Evolutionary conservation across 345 rosid genomes (phyloP).

Genomic region (Lenwebbia sp.): DNA sequence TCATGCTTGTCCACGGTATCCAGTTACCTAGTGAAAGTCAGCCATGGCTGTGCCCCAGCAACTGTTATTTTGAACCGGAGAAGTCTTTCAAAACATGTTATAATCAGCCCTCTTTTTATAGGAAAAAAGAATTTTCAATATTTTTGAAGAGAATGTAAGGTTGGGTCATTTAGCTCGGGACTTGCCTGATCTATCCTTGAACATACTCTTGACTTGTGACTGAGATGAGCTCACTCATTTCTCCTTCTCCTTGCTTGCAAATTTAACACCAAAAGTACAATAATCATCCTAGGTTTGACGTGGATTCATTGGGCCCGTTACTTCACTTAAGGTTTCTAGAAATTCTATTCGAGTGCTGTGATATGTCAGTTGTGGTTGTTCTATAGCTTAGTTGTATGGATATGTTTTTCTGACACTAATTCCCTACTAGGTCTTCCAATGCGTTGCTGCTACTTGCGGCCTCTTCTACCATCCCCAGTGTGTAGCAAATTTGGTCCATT

Average conservation of each 20-base stretch:
- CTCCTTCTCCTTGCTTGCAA: background rate
- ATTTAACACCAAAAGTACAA: background rate
- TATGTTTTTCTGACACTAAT: background rate
- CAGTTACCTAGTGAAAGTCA: background rate
- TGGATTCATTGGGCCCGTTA: background rate
- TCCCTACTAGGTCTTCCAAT: constrained; percentile 55
- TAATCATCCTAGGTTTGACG: background rate
- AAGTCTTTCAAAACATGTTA: background rate
- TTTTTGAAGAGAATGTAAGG: background rate
- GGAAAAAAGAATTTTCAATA: background rate
- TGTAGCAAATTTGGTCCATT: constrained; percentile 43
- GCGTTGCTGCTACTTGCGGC: constrained; percentile 86
- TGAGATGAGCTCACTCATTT: background rate
- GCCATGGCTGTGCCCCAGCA: background rate
- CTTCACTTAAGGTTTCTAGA: background rate
- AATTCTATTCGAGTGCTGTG: background rate
- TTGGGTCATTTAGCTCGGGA: background rate
- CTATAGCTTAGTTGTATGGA: background rate
- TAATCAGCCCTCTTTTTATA: background rate
- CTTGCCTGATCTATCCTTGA: background rate
- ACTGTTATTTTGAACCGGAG: background rate
- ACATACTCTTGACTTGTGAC: background rate
- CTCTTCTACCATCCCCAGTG: constrained; percentile 81
- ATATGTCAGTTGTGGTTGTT: background rate
- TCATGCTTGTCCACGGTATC: background rate